Percentiles rank a stretch among this genome's conserved stretches.
Evolutionary conservation across 2,329 filamentous ascomycete genomes (phyloP).

Genomic region (Ophiocordyceps camponoti-leonardi): DNA sequence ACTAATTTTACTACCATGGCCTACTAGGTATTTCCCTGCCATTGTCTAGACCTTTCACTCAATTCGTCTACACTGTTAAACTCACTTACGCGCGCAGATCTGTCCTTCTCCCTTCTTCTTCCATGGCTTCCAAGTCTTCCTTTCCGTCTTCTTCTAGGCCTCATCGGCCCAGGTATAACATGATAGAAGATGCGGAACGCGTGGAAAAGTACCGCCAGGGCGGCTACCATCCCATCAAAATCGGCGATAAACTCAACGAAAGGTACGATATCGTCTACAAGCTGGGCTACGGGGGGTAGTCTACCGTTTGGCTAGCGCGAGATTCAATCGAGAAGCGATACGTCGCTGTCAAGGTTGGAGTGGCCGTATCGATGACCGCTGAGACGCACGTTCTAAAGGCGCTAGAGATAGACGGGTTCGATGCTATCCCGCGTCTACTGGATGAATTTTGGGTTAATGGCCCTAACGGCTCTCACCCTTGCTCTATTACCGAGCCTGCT

Average conservation of each 20-base stretch:
- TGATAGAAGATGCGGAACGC: not conserved
- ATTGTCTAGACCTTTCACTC: no score
- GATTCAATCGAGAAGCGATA: conserved; percentile 8
- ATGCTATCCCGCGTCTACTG: conserved; percentile 1
- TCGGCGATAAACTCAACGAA: conserved; percentile 2
- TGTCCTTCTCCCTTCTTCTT: no score
- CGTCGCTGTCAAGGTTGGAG: conserved; percentile 3
- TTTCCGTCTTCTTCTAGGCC: no score
- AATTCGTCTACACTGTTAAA: no score
- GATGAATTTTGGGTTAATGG: conserved; percentile 1
- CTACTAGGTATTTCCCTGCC: no score
- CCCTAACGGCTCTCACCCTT: conserved; percentile 1
- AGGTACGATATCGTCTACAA: conserved; percentile 20
- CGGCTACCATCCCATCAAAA: conserved; percentile 1
- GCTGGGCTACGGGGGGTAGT: conserved; percentile 19
- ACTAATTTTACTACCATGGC: no score
- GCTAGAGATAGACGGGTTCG: not conserved
- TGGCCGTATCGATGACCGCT: not conserved
- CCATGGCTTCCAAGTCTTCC: no score
- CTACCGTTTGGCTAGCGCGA: conserved; percentile 22
- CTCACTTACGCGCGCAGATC: no score
- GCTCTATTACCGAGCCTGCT: not conserved
- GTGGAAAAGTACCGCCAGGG: not conserved
- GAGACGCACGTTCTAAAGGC: no score
- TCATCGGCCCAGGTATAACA: not conserved